Evolutionary conservation across 2,329 filamentous ascomycete species (phyloP), one percentile per base, ranked within the genome.

Genomic region (Verticillium alfalfae): DNA sequence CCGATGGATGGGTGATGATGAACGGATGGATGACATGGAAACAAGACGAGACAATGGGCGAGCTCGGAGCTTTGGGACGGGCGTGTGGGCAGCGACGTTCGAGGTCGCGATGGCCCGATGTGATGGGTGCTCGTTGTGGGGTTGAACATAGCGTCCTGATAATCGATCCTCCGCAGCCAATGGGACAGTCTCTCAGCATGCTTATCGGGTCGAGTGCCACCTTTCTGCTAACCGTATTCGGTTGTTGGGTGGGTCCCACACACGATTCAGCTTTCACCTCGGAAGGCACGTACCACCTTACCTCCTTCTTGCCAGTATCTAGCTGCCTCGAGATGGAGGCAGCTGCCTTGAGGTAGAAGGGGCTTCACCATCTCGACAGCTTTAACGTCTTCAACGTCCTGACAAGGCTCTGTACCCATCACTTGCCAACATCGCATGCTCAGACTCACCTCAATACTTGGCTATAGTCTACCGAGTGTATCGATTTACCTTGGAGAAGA

Each of bases 381-480:
- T 31, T 31, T 4, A 31, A 31, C 5, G 26, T 13, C 26, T 31
- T 31, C 26, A 31, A 31, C 5, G 26, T 13, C 18, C 10, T 13
- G 45, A 52, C 36, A 37, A 5, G 9, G 13, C 36, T 52, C n/a
- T 9, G 22, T 6, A 5, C 22, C 45, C 45, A 52, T 52, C 45
- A 16, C 5, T 45, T n/a, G 15, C 18, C n/a, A 52, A n/a, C 13
- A 9, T 18, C 13, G 12, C 45, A 18, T 52, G 8, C 22, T 26
- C 45, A 22, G 18, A 52, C 18, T 60, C 41, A 64, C 39, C 56
- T 62, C 57, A 62, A 52, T 10, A 61, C 63, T 39, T 59, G 55
- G 31, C 22, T 49, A 57, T 60, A 64, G 52, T 62, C 61, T 38
- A 64, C 63, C 26, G 63, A 61, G 6, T 7, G 45, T 31, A 64